Evolutionary conservation across 2,329 filamentous ascomycete genomes (phyloP).

Genomic region (Aspergillus terreus): DNA sequence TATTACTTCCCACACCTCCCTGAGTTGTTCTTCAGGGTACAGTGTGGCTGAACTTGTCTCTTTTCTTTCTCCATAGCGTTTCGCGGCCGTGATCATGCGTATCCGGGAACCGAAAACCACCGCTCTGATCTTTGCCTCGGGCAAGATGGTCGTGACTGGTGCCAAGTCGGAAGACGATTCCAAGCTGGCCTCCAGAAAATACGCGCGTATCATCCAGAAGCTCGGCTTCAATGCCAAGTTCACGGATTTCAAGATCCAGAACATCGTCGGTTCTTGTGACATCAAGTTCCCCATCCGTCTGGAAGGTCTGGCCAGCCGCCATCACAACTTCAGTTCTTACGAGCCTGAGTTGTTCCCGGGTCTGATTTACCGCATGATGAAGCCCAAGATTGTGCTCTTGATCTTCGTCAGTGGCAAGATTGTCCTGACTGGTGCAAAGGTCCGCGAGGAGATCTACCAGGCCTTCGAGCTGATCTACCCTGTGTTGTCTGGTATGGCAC

Average conservation of each 20-base stretch:
- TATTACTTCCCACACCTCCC: conserved; percentile 49
- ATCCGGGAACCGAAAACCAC: conserved; percentile 99
- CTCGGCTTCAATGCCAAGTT: conserved; percentile 99
- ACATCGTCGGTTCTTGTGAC: conserved; percentile 97
- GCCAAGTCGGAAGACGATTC: conserved; percentile 98
- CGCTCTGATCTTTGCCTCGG: conserved; percentile 93
- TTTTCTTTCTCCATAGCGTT: conserved; percentile 64
- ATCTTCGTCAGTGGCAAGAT: conserved; percentile 99
- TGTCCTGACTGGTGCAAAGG: conserved; percentile 94
- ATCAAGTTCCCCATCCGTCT: conserved; percentile 99
- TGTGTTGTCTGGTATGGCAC: conserved; percentile 72
- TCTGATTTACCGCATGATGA: conserved; percentile 99
- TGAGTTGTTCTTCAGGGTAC: conserved; percentile 33
- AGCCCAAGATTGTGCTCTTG: conserved; percentile 95
- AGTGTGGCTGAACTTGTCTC: conserved; percentile 42
- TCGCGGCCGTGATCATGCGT: conserved; percentile 98
- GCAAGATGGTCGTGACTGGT: conserved; percentile 99
- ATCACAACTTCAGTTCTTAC: conserved; percentile 99
- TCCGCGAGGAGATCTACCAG: conserved; percentile 96
- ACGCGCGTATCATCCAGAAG: conserved; percentile 99
- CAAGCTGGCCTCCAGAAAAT: conserved; percentile 94
- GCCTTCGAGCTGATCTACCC: conserved; percentile 97
- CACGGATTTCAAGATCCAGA: conserved; percentile 99
- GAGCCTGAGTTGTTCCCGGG: conserved; percentile 98
- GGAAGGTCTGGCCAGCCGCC: conserved; percentile 90